Evolutionary conservation across 163 green algal species (phyloP).

Genomic region (Chlamydomonas reinhardtii): DNA sequence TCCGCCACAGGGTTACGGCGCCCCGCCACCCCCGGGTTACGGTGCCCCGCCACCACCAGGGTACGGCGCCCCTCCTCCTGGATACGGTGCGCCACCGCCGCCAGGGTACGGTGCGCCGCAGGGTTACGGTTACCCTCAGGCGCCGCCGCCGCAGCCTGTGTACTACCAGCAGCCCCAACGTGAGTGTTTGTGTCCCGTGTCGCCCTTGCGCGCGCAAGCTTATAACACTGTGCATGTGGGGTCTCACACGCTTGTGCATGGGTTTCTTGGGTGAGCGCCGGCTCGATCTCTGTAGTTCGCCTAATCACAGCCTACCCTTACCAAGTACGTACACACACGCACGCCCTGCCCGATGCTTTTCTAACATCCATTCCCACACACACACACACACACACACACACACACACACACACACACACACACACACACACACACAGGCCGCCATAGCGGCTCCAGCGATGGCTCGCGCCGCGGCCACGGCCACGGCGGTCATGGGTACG

Average conservation of each 20-base stretch:
- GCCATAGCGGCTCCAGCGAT: no score
- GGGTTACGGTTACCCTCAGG: not conserved
- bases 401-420: no score
- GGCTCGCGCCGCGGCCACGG: not conserved
- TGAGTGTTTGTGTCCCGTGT: not conserved
- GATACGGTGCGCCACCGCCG: constrained; percentile 2
- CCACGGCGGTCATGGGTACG: not conserved
- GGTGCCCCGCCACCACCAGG: not conserved
- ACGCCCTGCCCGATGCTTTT: not conserved
- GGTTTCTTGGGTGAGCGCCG: no score
- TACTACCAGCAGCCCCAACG: not conserved
- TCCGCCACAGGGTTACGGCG: not conserved
- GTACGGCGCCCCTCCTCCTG: not conserved
- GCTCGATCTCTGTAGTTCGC: no score
- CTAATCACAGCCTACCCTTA: no score
- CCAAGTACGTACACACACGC: no score
- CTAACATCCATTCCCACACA: not conserved
- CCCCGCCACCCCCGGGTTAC: not conserved
- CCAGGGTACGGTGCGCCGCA: constrained; percentile 5
- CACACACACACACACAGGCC: not conserved
- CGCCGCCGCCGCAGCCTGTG: not conserved
- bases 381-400: not conserved
- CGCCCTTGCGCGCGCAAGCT: no score
- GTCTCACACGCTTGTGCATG: no score
- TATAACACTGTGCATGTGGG: no score